Base-by-base conservation (phyloP, 2,329 filamentous ascomycete species). In the Paecilomyces fulvus region DNA sequence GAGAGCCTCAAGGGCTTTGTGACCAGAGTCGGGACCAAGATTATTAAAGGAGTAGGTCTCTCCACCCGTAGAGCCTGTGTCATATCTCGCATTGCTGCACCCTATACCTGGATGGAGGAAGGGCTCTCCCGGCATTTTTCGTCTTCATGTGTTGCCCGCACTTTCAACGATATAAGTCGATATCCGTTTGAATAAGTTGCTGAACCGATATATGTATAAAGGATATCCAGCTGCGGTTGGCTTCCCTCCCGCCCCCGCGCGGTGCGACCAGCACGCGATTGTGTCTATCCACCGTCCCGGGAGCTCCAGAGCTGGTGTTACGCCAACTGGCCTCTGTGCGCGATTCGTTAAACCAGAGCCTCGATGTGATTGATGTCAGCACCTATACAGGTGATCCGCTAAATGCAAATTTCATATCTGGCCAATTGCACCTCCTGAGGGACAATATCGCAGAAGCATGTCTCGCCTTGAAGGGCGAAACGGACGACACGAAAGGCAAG, bases 1-100 rank as follows among this genome's bases (percentile, higher is more conserved):
- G 94, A 99, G 76, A 85, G 83, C 63, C 85, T 97, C 60, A 99
- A 99, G 73, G 94, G 94, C 17, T 89, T 90, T 65, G 84, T 97
- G 58, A 97, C 92, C 1, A 84, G 94, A 55, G 84, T 95, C 33
- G 94, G 94, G 43, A 90, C 90, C n/a, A 85, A 88, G 53, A 87
- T 99, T 61, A 87, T 95, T 60, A 96, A 95, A 71, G 92, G 91
- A 62, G 89, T 92, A 79, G 64, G 86, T 80, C 50, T 48, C 52
- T 20, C 51, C n/a, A 8, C n/a, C 37, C 37, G 37, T 17, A 43
- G 37, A 43, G 6, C 37, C 48, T 51, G 46, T 49, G 48, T 6
- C 10, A 49, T 51, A 11, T 10, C 21, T 54, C 12, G 7, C n/a
- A 43, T 12, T 43, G n/a, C 37, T 43, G n/a, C 14, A 9, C 37